Percentiles rank a stretch among this genome's conserved stretches.
Conservation (phyloP, 495 filamentous ascomycete genomes). For the Sordaria brevicollis region DNA sequence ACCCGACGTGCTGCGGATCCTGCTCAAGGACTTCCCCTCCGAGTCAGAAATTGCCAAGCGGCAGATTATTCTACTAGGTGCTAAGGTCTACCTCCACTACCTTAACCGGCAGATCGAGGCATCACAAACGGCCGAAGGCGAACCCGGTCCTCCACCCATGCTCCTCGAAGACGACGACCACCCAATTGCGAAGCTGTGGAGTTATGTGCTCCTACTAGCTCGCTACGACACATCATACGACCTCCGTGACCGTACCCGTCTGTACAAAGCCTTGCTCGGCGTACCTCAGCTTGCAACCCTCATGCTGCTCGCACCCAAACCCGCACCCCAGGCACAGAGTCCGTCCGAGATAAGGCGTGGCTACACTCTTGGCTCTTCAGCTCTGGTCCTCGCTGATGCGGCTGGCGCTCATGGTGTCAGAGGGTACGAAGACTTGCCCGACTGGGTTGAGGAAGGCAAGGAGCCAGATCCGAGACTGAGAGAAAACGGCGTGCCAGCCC, state of each 20-base stretch:
- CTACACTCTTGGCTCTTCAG: slow-evolving; percentile 70
- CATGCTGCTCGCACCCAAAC: slow-evolving; percentile 86
- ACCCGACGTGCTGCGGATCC: slow-evolving; percentile 81
- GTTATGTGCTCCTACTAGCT: slow-evolving; percentile 71
- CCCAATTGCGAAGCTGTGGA: slow-evolving; percentile 67
- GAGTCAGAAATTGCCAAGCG: slow-evolving; percentile 80
- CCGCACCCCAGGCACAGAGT: slow-evolving; percentile 75
- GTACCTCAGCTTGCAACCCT: slow-evolving; percentile 80
- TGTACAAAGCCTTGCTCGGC: slow-evolving; percentile 76
- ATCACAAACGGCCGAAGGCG: slow-evolving; percentile 17
- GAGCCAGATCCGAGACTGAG: slow-evolving; percentile 73
- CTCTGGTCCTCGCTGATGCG: slow-evolving; percentile 70
- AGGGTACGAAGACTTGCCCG: slow-evolving; percentile 69
- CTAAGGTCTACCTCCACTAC: slow-evolving; percentile 88
- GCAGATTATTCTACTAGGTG: slow-evolving; percentile 84
- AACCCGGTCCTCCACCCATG: slow-evolving; percentile 12
- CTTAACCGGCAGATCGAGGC: slow-evolving; percentile 49
- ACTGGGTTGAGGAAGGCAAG: slow-evolving; percentile 71
- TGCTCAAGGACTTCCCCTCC: slow-evolving; percentile 71
- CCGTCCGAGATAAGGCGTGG: slow-evolving; percentile 71
- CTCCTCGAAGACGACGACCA: slow-evolving; percentile 43
- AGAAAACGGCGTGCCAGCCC: slow-evolving; percentile 26
- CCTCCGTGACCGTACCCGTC: slow-evolving; percentile 76
- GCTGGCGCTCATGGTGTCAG: slow-evolving; percentile 56
- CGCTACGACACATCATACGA: slow-evolving; percentile 94